Base-by-base conservation (phyloP, 805 yeast genomes). In the Candida sphagnicola region DNA sequence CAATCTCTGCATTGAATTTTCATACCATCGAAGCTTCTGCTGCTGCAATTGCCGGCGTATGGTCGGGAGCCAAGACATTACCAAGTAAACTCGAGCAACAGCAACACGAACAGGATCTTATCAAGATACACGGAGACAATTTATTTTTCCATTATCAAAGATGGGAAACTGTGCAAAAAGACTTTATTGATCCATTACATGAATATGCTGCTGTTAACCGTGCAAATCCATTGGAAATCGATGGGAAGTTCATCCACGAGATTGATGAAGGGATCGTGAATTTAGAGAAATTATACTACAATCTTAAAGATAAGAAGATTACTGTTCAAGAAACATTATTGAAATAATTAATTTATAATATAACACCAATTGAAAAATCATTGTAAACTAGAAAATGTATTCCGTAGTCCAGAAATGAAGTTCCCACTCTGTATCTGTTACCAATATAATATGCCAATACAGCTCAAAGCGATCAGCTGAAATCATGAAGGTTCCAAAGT, bases 1-100 rank as follows among this genome's bases (percentile, higher is more conserved):
- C 73, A 12, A 48, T 70, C 2, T 65, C 76, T 1, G 67, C 72
- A 2, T 49, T 73, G 18, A 65, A 69, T 44, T 75, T 74, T 59
- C 71, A 72, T 36, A 62, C 72, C 12, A 71, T 75, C 45, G 82
- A 77, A 47, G 60, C 72, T 2, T 57, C 65, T 34, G 75, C 78
- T 1, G 72, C 77, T n/a, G 78, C 80, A 0, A 58, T 77, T 35
- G 76, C 78, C 12, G 81, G 81, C n/a, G 71, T 74, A 3, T 77
- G 79, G 77, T 61, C 77, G 2, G 54, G 55, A 4, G 57, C 58
- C 19, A 56, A 51, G 18, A 11, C 44, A 8, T 50, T 75, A 18
- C 80, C 81, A 1, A 31, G 65, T 0, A 43, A 50, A 12, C 62
- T 62, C 18, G 72, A 65, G 17, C 77, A 73, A 48, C 40, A 38